Percentiles rank a stretch among this genome's conserved stretches.
phyloP scores from a whole-genome alignment of 2,329 filamentous ascomycete species.

The Phaeosphaeria sp. region DNA sequence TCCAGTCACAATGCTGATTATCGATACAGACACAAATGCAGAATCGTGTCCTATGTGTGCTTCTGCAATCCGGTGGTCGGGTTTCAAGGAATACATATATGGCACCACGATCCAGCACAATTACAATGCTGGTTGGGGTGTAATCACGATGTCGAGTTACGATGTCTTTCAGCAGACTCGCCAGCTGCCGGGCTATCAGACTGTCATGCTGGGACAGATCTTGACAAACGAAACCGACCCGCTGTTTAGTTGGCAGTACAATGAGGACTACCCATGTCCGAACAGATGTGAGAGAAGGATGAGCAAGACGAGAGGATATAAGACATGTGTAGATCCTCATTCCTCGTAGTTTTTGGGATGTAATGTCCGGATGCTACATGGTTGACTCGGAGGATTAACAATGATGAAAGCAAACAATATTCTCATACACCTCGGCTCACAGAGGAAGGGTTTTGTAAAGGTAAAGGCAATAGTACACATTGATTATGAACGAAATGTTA shows the following conservation, averaged over 20 bases:
- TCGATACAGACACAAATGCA: constrained; percentile 59
- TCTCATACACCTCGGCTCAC: background rate
- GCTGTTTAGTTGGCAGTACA: constrained; percentile 63
- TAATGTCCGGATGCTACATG: too few relatives aligned
- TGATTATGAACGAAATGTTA: too few relatives aligned
- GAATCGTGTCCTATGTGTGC: constrained; percentile 67
- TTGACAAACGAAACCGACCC: constrained; percentile 61
- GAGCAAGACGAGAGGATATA: background rate
- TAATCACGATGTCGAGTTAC: constrained; percentile 56
- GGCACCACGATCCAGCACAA: constrained; percentile 59
- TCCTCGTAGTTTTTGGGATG: background rate
- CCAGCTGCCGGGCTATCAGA: constrained; percentile 41
- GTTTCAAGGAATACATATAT: constrained; percentile 63
- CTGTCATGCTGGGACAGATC: constrained; percentile 54
- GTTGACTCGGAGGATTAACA: background rate
- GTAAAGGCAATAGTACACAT: too few relatives aligned
- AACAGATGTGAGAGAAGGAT: constrained; percentile 31
- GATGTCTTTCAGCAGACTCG: constrained; percentile 57
- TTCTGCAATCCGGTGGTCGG: constrained; percentile 62
- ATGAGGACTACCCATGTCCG: constrained; percentile 43
- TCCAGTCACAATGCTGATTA: background rate
- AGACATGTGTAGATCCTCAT: background rate
- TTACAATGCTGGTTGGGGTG: constrained; percentile 57
- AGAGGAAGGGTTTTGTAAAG: too few relatives aligned
- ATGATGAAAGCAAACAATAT: background rate